A percentile compares a stretch with the other conserved stretches of the same genome.
phyloP scores from a whole-genome alignment of 805 yeast species.

The Ogataea zsoltii region DNA sequence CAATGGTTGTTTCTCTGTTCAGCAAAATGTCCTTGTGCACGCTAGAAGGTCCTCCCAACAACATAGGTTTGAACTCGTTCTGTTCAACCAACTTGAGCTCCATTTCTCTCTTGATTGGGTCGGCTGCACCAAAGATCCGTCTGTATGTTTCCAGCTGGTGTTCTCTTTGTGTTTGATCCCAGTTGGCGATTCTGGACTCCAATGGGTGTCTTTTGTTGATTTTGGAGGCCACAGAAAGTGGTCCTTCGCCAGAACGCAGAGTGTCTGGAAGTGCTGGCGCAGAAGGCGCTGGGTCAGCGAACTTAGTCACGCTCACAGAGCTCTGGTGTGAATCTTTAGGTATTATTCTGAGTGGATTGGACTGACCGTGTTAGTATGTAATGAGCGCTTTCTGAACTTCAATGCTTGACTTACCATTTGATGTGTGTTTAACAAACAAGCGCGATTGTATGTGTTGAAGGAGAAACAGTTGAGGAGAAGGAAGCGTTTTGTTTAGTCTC shows the following conservation, averaged over 20 bases:
- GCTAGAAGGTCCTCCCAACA: conserved; percentile 57
- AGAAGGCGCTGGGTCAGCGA: conserved; percentile 58
- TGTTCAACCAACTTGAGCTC: conserved; percentile 73
- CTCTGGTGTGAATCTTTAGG: conserved; percentile 52
- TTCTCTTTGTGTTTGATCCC: conserved; percentile 78
- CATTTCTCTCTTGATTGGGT: conserved; percentile 90
- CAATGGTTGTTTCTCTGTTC: conserved; percentile 74
- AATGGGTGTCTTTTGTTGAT: conserved; percentile 84
- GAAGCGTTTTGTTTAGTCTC: no score
- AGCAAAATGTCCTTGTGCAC: conserved; percentile 64
- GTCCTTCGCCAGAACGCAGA: conserved; percentile 66
- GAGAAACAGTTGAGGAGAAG: no score
- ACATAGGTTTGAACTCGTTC: conserved; percentile 67
- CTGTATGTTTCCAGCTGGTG: conserved; percentile 75
- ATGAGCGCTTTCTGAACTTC: not conserved
- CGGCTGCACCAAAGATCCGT: conserved; percentile 87
- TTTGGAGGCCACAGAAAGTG: conserved; percentile 56
- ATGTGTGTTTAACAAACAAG: not conserved
- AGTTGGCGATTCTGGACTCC: conserved; percentile 68
- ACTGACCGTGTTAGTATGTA: conserved; percentile 29
- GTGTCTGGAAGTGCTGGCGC: conserved; percentile 73
- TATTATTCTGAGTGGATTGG: conserved; percentile 45
- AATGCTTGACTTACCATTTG: conserved; percentile 12
- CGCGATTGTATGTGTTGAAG: not conserved
- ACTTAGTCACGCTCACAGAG: conserved; percentile 50